phyloP scores from a whole-genome alignment of 176 grass and related monocot genomes.

The Triticum timopheevii region DNA sequence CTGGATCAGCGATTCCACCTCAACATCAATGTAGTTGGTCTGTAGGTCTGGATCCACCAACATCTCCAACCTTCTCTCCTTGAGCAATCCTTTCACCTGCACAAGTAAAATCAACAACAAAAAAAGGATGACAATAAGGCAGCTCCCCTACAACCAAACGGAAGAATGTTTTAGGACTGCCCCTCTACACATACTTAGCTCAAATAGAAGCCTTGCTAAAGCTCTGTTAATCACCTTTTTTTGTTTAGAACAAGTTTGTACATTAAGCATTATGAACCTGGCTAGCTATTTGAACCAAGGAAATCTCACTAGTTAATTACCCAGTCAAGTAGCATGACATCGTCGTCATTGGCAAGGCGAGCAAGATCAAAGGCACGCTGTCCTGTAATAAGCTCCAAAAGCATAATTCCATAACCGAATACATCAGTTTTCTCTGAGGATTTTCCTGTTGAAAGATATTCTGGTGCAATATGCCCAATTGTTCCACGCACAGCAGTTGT shows the following conservation, averaged over 20 bases:
- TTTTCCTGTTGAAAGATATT: constrained; percentile 91
- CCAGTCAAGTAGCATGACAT: constrained; percentile 95
- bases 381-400: constrained; percentile 92
- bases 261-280: background rate
- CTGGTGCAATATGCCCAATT: constrained; percentile 89
- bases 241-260: background rate
- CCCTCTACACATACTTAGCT: background rate
- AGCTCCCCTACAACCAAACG: background rate
- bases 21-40: constrained; percentile 66
- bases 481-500: constrained; percentile 89
- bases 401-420: constrained; percentile 90
- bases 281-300: background rate
- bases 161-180: background rate
- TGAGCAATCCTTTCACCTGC: constrained; percentile 87
- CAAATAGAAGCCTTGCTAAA: background rate
- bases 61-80: constrained; percentile 74
- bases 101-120: constrained; percentile 10
- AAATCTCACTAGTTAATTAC: constrained; percentile 37
- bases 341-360: constrained; percentile 85
- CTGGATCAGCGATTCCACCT: constrained; percentile 85
- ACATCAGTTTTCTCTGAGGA: constrained; percentile 93
- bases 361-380: constrained; percentile 92
- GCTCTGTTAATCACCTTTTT: background rate
- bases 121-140: constrained; percentile 2
- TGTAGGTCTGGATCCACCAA: constrained; percentile 77